These are phyloP conservation scores for Citropsis articulata DNA, from an alignment of 345 rosid genomes.

Conservation along the genomic window DNA sequence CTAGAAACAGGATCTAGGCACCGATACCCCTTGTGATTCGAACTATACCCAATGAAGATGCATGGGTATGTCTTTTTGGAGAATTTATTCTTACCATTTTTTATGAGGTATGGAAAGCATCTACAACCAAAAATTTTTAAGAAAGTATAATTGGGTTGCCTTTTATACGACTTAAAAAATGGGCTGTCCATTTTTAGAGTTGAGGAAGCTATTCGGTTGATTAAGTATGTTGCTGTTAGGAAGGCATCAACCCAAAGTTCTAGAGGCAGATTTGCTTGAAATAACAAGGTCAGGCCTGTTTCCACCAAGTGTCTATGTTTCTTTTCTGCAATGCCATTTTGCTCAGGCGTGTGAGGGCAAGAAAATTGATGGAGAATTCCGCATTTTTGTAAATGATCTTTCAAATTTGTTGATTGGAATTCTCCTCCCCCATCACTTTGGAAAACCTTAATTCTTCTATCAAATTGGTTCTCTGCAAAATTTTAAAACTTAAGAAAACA, in stretches of 20 bases:
- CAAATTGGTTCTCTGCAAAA: background rate
- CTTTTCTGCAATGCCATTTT: background rate
- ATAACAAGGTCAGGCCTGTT: background rate
- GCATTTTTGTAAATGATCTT: background rate
- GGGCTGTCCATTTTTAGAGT: background rate
- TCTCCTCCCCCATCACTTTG: background rate
- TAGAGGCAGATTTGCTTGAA: slow-evolving; percentile 3
- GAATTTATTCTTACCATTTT: background rate
- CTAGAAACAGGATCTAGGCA: background rate
- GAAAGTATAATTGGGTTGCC: background rate
- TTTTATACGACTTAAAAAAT: background rate
- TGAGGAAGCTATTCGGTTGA: background rate
- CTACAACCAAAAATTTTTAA: background rate
- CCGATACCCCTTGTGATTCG: background rate
- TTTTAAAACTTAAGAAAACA: background rate
- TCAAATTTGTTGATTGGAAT: background rate
- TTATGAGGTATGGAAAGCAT: background rate
- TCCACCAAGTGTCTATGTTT: background rate
- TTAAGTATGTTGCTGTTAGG: background rate
- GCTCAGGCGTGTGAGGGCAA: background rate
- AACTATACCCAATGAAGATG: background rate
- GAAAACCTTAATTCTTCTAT: background rate
- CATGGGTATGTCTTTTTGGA: background rate
- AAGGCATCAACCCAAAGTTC: slow-evolving; percentile 1
- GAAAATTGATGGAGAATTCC: background rate